Evolutionary conservation across 768 basidiomycete species (phyloP).

Genomic region (Baorangia bicolor): DNA sequence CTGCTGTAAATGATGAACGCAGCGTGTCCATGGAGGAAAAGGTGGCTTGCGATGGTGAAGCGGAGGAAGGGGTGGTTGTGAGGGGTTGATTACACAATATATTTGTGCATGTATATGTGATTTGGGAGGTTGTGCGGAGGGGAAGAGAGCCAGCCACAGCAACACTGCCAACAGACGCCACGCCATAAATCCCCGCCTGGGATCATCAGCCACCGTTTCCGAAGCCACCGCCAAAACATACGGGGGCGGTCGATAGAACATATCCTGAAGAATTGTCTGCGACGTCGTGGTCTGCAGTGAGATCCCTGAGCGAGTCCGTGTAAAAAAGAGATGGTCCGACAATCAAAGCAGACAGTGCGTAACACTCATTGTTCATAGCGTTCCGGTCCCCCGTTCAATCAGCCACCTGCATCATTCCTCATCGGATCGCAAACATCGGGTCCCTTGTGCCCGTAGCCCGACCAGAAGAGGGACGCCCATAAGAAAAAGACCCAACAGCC

Average conservation of each 20-base stretch:
- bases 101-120: conserved; percentile 22
- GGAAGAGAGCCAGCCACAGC: conserved; percentile 17
- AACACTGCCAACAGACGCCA: conserved; percentile 22
- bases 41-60: background rate
- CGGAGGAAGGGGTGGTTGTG: background rate
- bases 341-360: conserved; percentile 37
- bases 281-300: conserved; percentile 5
- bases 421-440: conserved; percentile 7
- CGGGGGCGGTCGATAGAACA: conserved; percentile 6
- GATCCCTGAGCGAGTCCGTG: conserved; percentile 17
- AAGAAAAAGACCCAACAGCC: conserved; percentile 37
- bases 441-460: conserved; percentile 26
- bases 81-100: conserved; percentile 24
- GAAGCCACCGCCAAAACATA: conserved; percentile 18
- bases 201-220: conserved; percentile 28
- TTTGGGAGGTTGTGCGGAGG: background rate
- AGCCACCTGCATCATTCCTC: conserved; percentile 17
- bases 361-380: conserved; percentile 10
- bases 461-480: conserved; percentile 42
- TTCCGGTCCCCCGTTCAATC: conserved; percentile 20
- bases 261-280: background rate
- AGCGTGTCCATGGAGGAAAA: background rate
- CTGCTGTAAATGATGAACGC: background rate
- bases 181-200: conserved; percentile 26
- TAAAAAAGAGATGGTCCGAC: conserved; percentile 29